Base-by-base conservation (phyloP, 805 yeast species). In the Wickerhamiella kurtzmanii region DNA sequence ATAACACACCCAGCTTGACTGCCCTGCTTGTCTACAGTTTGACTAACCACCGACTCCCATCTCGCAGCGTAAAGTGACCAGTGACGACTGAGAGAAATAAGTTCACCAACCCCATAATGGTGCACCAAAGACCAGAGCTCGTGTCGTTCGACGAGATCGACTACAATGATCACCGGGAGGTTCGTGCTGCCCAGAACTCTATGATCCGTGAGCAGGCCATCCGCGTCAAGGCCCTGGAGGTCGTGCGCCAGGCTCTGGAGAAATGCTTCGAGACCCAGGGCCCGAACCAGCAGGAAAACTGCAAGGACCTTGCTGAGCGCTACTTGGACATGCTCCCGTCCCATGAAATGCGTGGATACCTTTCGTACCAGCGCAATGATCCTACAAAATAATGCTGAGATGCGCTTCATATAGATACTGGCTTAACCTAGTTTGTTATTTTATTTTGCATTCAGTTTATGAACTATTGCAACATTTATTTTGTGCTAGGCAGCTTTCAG, bases 341-440 rank as follows among this genome's bases (percentile, higher is more conserved):
- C 44, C 74, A 80, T 55, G 74, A 77, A 55, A 72, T 80, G 50
- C 73, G 76, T 55, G 94, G 94, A 40, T 82, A 73, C 66, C 68
- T 79, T 60, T 89, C 86, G n/a, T 82, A 83, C 68, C 94, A 84
- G 69, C 80, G 84, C 74, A 83, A 83, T 66, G 94, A 83, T 61
- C 92, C 89, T 41, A 70, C 83, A 35, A 81, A 82, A 68, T 81
- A 68, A 62, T 25, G 22, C 25, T 21, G 11, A 17, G 41, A 37
- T 25, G 32, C 32, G 6, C 11, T 25, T n/a, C n/a, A n/a, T n/a
- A n/a, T n/a, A n/a, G n/a, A n/a, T n/a, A n/a, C n/a, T n/a, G n/a
- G n/a, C n/a, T n/a, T n/a, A n/a, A n/a, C n/a, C n/a, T n/a, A n/a
- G n/a, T n/a, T n/a, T n/a, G n/a, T n/a, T n/a, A n/a, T n/a, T n/a